Conservation (phyloP, 768 basidiomycete species). For the Tubosaeta sp. region DNA sequence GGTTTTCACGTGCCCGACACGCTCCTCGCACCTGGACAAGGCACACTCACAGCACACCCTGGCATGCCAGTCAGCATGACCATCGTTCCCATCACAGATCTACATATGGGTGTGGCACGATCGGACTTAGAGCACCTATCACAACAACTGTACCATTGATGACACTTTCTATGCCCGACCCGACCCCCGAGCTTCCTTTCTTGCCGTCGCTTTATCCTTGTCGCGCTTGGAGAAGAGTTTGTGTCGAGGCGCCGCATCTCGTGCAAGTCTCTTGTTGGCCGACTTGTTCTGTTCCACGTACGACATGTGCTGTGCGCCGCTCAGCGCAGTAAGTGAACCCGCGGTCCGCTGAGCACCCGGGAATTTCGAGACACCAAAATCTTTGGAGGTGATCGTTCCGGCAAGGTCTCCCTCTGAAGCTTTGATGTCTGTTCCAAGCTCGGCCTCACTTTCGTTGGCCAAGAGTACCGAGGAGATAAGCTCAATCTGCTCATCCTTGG, state of each 20-base stretch:
- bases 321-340: conserved; percentile 77
- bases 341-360: conserved; percentile 72
- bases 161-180: conserved; percentile 24
- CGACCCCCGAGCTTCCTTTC: conserved; percentile 39
- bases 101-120: conserved; percentile 4
- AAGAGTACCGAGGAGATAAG: conserved; percentile 89
- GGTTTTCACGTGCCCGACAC: conserved; percentile 28
- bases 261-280: conserved; percentile 75
- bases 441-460: conserved; percentile 87
- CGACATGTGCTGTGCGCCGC: conserved; percentile 89
- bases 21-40: conserved; percentile 24
- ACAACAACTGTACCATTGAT: conserved; percentile 5
- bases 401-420: conserved; percentile 82
- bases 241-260: conserved; percentile 53
- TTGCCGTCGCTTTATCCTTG: conserved; percentile 59
- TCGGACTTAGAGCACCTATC: conserved; percentile 17
- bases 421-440: conserved; percentile 79
- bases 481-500: conserved; percentile 91
- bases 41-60: conserved; percentile 14
- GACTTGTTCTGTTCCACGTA: conserved; percentile 91
- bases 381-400: conserved; percentile 82
- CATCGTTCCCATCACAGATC: conserved; percentile 13
- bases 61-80: conserved; percentile 12
- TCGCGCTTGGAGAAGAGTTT: conserved; percentile 83
- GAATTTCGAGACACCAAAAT: conserved; percentile 68